Evolutionary conservation across 352 stramenopile genomes (phyloP).

Genomic region (Pythium periplocum): DNA sequence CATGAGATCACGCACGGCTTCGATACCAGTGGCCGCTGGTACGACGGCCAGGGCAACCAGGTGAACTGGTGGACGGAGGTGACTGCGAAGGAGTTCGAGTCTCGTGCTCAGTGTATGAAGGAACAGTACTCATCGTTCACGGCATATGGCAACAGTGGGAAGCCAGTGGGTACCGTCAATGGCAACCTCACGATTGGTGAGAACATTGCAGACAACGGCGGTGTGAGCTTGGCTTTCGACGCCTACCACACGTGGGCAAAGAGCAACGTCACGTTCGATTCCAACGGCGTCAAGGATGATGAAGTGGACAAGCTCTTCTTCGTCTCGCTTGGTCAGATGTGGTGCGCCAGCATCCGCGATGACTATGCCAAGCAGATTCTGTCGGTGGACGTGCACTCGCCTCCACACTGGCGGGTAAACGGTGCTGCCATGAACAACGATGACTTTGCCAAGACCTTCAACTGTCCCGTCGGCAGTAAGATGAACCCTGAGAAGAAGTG

Average conservation of each 20-base stretch:
- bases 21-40: slow-evolving; percentile 87
- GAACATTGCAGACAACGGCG: slow-evolving; percentile 77
- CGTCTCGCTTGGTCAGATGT: slow-evolving; percentile 55
- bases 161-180: slow-evolving; percentile 39
- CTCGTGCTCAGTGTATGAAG: slow-evolving; percentile 43
- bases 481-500: slow-evolving; percentile 61
- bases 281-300: slow-evolving; percentile 22
- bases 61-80: slow-evolving; percentile 87
- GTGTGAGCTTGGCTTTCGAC: slow-evolving; percentile 44
- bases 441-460: slow-evolving; percentile 45
- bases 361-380: slow-evolving; percentile 27
- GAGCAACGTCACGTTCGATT: slow-evolving; percentile 23
- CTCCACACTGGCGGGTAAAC: slow-evolving; percentile 49
- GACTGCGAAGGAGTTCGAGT: slow-evolving; percentile 66
- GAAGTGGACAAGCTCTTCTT: slow-evolving; percentile 58
- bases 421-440: slow-evolving; percentile 59
- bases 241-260: slow-evolving; percentile 35
- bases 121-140: slow-evolving; percentile 47
- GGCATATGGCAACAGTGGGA: slow-evolving; percentile 24
- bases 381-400: slow-evolving; percentile 39
- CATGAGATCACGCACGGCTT: slow-evolving; percentile 95
- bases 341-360: slow-evolving; percentile 48
- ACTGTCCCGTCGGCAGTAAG: slow-evolving; percentile 24
- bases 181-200: slow-evolving; percentile 61
- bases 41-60: slow-evolving; percentile 82